Evolutionary conservation across 768 basidiomycete genomes (phyloP).

Genomic region (Sutorius australiensis): DNA sequence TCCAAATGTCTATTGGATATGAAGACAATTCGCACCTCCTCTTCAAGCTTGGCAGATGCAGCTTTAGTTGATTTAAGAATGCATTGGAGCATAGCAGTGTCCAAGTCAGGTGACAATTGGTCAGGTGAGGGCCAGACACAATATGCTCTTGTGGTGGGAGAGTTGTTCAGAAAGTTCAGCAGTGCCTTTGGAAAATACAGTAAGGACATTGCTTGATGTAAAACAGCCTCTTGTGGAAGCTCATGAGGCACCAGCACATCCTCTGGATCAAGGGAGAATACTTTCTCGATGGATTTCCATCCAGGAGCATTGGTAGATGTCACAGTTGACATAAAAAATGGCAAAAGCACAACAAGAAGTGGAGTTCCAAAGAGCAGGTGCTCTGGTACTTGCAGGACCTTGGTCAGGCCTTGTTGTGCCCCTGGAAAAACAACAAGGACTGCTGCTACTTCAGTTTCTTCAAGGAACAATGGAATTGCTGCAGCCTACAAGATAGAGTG

Average conservation of each 20-base stretch:
- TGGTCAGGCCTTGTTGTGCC: conserved; percentile 32
- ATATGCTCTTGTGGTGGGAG: conserved; percentile 37
- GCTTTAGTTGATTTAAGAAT: conserved; percentile 46
- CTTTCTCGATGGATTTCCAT: conserved; percentile 9
- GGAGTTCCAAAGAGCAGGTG: conserved; percentile 13
- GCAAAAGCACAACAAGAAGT: conserved; percentile 27
- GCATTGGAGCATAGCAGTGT: conserved; percentile 40
- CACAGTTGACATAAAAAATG: conserved; percentile 20
- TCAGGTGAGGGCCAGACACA: conserved; percentile 44
- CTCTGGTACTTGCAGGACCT: conserved; percentile 41
- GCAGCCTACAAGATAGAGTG: conserved; percentile 39
- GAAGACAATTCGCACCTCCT: conserved; percentile 53
- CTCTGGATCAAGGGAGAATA: neutral
- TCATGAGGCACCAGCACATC: neutral
- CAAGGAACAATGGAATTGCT: conserved; percentile 44
- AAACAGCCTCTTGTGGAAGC: conserved; percentile 8
- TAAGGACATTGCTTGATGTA: conserved; percentile 29
- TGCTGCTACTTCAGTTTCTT: conserved; percentile 45
- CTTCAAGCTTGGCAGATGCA: conserved; percentile 34
- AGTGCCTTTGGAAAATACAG: conserved; percentile 48
- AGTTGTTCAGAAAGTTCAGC: conserved; percentile 42
- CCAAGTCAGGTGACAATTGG: conserved; percentile 33
- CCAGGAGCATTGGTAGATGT: conserved; percentile 13
- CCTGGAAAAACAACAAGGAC: conserved; percentile 55
- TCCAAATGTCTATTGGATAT: conserved; percentile 58